phyloP scores from a whole-genome alignment of 2,329 filamentous ascomycete species.

The Paraphoma chrysanthemicola region DNA sequence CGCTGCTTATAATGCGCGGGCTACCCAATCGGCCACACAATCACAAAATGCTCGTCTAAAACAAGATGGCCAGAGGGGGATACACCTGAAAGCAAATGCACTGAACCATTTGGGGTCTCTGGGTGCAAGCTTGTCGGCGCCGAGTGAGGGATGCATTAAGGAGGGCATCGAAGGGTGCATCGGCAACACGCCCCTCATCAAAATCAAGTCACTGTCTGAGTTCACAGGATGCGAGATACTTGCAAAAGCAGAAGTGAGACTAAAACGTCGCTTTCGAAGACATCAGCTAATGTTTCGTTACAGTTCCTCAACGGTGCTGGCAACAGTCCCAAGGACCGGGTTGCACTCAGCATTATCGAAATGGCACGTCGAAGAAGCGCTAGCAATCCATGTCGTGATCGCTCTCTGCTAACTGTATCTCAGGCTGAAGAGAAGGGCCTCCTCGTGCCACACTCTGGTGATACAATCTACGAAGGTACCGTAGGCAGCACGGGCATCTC shows the following conservation, averaged over 20 bases:
- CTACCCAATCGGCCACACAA: conserved; percentile 25
- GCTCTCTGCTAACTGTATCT: conserved; percentile 19
- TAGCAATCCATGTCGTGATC: neutral
- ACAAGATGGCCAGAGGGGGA: conserved; percentile 27
- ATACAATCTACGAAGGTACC: conserved; percentile 97
- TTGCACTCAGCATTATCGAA: conserved; percentile 88
- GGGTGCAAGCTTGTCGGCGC: conserved; percentile 10
- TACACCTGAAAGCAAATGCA: conserved; percentile 8
- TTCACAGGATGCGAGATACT: conserved; percentile 89
- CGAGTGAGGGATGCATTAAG: conserved; percentile 56
- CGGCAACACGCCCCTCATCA: conserved; percentile 88
- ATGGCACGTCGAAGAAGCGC: conserved; percentile 49
- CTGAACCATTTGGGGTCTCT: too few species aligned
- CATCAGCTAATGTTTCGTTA: conserved; percentile 5
- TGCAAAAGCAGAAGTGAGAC: conserved; percentile 79
- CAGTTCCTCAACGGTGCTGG: conserved; percentile 92
- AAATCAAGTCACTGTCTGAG: conserved; percentile 82
- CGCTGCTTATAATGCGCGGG: conserved; percentile 21
- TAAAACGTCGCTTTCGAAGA: neutral
- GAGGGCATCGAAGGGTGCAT: conserved; percentile 91
- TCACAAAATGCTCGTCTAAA: conserved; percentile 12
- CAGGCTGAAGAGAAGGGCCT: conserved; percentile 79
- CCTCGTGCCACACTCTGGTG: conserved; percentile 79
- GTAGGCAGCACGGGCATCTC: conserved; percentile 97
- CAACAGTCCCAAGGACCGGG: conserved; percentile 91